Evolutionary conservation across 306 rosid species (phyloP).

Genomic region (Cucumis hystrix): DNA sequence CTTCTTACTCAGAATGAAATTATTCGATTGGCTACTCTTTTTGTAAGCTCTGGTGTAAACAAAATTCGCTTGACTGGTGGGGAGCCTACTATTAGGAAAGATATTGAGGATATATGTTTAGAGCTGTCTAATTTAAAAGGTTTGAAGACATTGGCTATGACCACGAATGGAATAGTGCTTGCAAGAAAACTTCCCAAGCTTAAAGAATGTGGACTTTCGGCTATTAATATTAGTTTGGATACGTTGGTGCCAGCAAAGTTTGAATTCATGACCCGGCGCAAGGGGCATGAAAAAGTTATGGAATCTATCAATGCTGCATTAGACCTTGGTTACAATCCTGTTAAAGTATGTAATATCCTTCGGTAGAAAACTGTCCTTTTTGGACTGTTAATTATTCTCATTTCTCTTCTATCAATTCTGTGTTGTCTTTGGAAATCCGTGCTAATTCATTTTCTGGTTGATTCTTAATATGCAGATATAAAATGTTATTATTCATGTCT

Average conservation of each 20-base stretch:
- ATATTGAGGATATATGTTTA: conserved; percentile 69
- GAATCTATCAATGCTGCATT: conserved; percentile 65
- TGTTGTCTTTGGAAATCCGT: not conserved
- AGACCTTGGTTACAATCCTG: conserved; percentile 74
- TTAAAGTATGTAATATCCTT: conserved; percentile 41
- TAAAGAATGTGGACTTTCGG: conserved; percentile 66
- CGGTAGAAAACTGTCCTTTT: not conserved
- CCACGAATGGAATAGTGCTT: conserved; percentile 70
- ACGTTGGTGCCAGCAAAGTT: conserved; percentile 79
- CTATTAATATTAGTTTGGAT: conserved; percentile 78
- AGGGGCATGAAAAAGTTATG: conserved; percentile 72
- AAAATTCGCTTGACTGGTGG: conserved; percentile 92
- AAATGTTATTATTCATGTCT: not conserved
- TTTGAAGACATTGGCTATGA: conserved; percentile 52
- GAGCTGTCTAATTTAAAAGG: conserved; percentile 65
- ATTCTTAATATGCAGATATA: not conserved
- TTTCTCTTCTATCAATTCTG: not conserved
- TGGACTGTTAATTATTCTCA: not conserved
- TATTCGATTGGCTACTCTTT: conserved; percentile 50
- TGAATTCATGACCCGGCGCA: conserved; percentile 87
- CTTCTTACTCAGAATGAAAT: conserved; percentile 53
- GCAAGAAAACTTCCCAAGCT: conserved; percentile 64
- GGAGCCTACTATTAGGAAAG: conserved; percentile 86
- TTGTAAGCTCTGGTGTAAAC: conserved; percentile 65
- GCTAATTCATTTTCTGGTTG: not conserved